These are phyloP conservation scores for Thymus mandschuricus DNA, from an alignment of 257 asterid genomes.

Conservation along the genomic window DNA sequence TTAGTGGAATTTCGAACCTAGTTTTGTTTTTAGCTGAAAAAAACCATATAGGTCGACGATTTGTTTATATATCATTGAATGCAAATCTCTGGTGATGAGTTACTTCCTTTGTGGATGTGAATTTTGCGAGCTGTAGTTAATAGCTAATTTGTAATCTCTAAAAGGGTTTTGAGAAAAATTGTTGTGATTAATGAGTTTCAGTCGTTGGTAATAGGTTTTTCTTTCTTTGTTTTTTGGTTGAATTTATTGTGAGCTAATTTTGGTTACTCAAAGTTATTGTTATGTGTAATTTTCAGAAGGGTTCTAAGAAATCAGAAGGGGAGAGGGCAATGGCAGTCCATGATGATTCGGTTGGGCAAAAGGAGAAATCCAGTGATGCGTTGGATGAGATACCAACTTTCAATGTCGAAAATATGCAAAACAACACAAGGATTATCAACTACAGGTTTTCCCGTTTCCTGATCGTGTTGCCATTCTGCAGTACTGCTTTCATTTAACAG, in stretches of 20 bases:
- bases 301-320: conserved; percentile 29
- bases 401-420: conserved; percentile 75
- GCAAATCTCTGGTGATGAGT: conserved; percentile 1
- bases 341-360: conserved; percentile 47
- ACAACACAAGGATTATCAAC: conserved; percentile 63
- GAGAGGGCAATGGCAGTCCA: conserved; percentile 54
- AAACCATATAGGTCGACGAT: neutral
- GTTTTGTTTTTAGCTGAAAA: conserved; percentile 2
- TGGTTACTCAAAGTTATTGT: neutral
- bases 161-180: neutral
- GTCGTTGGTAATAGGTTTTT: neutral
- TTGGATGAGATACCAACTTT: conserved; percentile 63
- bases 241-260: neutral
- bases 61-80: neutral
- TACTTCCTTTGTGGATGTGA: neutral
- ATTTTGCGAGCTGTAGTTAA: neutral
- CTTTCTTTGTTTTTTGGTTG: neutral
- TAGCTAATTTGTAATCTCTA: neutral
- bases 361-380: conserved; percentile 53
- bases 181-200: neutral
- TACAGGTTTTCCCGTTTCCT: conserved; percentile 59
- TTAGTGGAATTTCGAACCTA: conserved; percentile 15
- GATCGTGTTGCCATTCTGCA: neutral
- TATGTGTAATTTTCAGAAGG: conserved; percentile 10
- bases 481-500: conserved; percentile 1